A percentile compares a stretch with the other conserved stretches of the same genome.
Evolutionary conservation across 148 eudicot genomes (phyloP).

Genomic region (Rhododendron williamsianum): DNA sequence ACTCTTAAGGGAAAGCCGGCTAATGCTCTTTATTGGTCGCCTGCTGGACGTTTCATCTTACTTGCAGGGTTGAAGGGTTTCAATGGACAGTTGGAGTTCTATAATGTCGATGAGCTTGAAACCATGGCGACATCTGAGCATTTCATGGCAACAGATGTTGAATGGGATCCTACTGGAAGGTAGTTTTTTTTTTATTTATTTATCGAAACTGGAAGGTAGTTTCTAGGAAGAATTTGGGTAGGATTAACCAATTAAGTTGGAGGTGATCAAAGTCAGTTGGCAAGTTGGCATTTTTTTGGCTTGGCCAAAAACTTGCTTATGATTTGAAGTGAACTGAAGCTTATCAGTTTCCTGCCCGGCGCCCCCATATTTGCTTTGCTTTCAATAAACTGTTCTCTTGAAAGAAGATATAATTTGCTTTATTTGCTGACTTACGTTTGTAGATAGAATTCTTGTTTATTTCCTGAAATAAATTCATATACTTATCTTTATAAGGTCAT

Average conservation of each 20-base stretch:
- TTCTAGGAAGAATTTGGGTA: neutral
- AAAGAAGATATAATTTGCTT: too few relatives aligned
- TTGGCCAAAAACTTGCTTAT: neutral
- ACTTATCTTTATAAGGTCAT: neutral
- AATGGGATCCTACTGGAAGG: slow-evolving; percentile 99
- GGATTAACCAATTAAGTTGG: neutral
- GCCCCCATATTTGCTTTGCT: too few relatives aligned
- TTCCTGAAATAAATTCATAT: neutral
- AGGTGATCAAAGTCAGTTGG: neutral
- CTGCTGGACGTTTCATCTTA: slow-evolving; percentile 64
- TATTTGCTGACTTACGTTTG: too few relatives aligned
- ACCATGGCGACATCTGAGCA: too few relatives aligned
- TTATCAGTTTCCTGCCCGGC: neutral
- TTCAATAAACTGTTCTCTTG: too few relatives aligned
- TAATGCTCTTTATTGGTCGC: slow-evolving; percentile 95
- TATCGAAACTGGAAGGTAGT: slow-evolving; percentile 23
- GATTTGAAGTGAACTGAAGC: neutral
- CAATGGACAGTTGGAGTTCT: slow-evolving; percentile 53
- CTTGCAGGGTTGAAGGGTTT: slow-evolving; percentile 88
- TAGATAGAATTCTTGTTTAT: too few relatives aligned
- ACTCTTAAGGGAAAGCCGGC: slow-evolving; percentile 87
- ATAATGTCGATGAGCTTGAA: too few relatives aligned
- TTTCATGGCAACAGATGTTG: slow-evolving; percentile 66
- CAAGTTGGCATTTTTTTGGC: neutral
- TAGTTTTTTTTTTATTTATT: too few relatives aligned